Conservation (phyloP, 441 rosid species). For the Corymbia citriodora region DNA sequence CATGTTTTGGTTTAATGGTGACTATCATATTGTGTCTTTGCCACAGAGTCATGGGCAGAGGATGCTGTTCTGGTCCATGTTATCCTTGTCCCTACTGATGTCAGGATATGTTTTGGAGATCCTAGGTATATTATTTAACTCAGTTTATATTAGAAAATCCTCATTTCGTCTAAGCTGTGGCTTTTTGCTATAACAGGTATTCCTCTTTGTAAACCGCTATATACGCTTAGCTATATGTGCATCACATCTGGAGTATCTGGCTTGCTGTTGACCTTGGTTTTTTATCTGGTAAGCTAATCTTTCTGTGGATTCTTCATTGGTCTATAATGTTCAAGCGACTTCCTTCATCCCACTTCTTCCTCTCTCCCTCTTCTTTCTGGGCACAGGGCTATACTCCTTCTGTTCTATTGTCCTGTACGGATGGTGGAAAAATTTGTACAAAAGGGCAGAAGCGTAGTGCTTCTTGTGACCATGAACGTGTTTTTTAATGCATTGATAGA, state of each 20-base stretch:
- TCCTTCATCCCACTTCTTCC: not conserved
- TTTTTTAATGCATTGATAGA: not conserved
- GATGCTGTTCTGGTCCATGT: constrained; percentile 32
- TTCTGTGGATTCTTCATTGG: not conserved
- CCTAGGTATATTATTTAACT: constrained; percentile 25
- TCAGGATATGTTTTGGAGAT: constrained; percentile 33
- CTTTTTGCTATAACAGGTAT: constrained; percentile 31
- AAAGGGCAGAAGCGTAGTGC: not conserved
- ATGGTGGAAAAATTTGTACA: not conserved
- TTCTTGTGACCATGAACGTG: not conserved
- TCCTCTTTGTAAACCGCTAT: constrained; percentile 55
- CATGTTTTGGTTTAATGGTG: not conserved
- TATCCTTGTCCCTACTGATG: constrained; percentile 29
- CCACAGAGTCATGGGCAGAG: constrained; percentile 35
- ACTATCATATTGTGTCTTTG: constrained; percentile 1
- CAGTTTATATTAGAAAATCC: not conserved
- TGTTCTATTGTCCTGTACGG: not conserved
- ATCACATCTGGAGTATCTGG: constrained; percentile 62
- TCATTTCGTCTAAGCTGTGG: not conserved
- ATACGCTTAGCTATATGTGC: constrained; percentile 52
- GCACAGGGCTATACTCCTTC: not conserved
- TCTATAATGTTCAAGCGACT: not conserved
- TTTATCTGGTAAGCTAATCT: constrained; percentile 38
- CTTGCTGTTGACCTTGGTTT: constrained; percentile 36
- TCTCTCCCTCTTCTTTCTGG: not conserved